Evolutionary conservation across 345 rosid species (phyloP), one percentile per base, ranked within the genome.

Genomic region (Anacardium occidentale): DNA sequence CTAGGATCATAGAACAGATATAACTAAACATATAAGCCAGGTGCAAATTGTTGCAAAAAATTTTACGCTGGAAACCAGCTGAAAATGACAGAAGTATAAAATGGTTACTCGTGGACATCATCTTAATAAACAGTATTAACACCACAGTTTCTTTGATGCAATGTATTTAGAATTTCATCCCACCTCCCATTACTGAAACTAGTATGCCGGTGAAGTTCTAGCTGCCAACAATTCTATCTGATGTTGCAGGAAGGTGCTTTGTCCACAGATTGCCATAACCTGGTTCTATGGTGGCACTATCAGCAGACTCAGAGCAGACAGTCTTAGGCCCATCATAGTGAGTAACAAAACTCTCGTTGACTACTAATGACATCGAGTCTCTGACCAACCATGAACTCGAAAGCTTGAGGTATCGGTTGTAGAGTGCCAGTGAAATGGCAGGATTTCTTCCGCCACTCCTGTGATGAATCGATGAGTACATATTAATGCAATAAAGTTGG

Each of bases 301-400:
- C 45, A 70, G 69, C 56, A 29, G 62, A 75, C 68, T 51, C 64
- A 10, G 72, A 64, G 69, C 84, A 81, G 66, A 56, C 65, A 66
- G 60, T 71, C 70, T 51, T 26, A 53, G 84, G 84, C 10, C 84
- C 81, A 75, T 81, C 81, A 50, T 81, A 81, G n/a, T 21, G 63
- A 29, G 68, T n/a, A 17, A 61, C 51, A 50, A 7, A 45, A 56
- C 69, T 67, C 18, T 32, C 37, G 3, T 14, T 57, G 34, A 44
- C 29, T 58, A 72, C 68, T 10, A 65, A 24, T 52, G 44, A 73
- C 3, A 60, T 29, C 3, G 66, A 52, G 14, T 76, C 51, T 67
- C 63, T 62, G 56, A 76, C 77, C 78, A 72, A 77, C 85, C 83
- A 84, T 7, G 81, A 72, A 62, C 76, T 50, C 11, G 84, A 72